phyloP scores from a whole-genome alignment of 106 monocot species.

The Apostasia shenzhenica region DNA sequence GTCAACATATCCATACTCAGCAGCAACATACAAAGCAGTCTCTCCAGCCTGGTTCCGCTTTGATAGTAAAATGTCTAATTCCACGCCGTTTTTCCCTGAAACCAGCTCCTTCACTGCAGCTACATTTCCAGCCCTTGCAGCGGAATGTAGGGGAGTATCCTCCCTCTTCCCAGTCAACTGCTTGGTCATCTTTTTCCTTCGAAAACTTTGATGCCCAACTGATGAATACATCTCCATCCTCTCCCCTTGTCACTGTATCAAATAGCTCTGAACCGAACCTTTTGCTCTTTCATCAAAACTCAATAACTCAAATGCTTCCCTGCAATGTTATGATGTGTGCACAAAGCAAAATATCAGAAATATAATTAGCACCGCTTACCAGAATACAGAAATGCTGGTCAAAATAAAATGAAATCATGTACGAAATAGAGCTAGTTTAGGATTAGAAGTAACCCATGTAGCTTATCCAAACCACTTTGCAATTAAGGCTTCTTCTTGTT shows the following conservation, averaged over 20 bases:
- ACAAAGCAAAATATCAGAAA: too few relatives aligned
- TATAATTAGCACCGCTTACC: too few relatives aligned
- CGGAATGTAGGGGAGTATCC: slow-evolving; percentile 70
- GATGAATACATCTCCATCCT: slow-evolving; percentile 36
- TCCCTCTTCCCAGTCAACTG: slow-evolving; percentile 81
- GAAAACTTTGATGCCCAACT: slow-evolving; percentile 31
- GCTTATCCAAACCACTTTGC: too few relatives aligned
- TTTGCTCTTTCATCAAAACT: background rate
- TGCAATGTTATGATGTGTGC: too few relatives aligned
- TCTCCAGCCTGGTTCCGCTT: slow-evolving; percentile 90
- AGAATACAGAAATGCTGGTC: too few relatives aligned
- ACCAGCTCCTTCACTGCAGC: slow-evolving; percentile 31
- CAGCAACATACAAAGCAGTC: slow-evolving; percentile 79
- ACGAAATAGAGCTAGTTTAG: too few relatives aligned
- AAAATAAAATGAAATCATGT: too few relatives aligned
- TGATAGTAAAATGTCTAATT: slow-evolving; percentile 41
- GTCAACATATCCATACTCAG: slow-evolving; percentile 72
- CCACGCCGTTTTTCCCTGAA: slow-evolving; percentile 23
- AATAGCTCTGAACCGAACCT: background rate
- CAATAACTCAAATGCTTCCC: too few relatives aligned
- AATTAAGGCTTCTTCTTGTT: too few relatives aligned
- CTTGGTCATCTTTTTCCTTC: slow-evolving; percentile 85
- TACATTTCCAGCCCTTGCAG: slow-evolving; percentile 64
- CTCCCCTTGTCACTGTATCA: background rate
- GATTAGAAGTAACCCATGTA: too few relatives aligned